phyloP scores from a whole-genome alignment of 176 grass and related monocot species.

The Urochloa ruziziensis region DNA sequence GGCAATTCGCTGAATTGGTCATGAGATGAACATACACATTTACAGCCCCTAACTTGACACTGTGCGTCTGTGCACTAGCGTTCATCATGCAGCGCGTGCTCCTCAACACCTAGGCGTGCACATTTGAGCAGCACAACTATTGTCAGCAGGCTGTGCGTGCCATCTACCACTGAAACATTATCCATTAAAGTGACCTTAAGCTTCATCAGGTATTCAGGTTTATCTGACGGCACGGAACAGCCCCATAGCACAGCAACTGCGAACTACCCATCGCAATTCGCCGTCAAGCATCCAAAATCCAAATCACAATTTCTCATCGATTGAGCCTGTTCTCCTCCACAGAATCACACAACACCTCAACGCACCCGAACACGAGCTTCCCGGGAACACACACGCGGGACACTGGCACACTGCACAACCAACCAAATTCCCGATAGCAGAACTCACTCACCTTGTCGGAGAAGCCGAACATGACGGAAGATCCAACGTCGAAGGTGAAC shows the following conservation, averaged over 20 bases:
- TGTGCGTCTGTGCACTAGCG: not conserved
- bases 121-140: not conserved
- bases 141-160: not conserved
- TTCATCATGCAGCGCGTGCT: not conserved
- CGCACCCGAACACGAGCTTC: not conserved
- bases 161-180: not conserved
- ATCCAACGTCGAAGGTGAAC: conserved; percentile 93
- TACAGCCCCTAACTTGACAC: not conserved
- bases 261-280: not conserved
- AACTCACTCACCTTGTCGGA: conserved; percentile 63
- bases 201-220: not conserved
- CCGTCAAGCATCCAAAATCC: not conserved
- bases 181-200: not conserved
- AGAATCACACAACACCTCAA: not conserved
- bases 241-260: not conserved
- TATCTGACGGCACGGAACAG: not conserved
- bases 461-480: conserved; percentile 95
- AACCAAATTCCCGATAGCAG: not conserved
- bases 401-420: no score
- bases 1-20: not conserved
- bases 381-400: no score
- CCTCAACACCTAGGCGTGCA: not conserved
- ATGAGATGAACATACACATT: not conserved
- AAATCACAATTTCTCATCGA: not conserved
- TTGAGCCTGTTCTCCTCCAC: not conserved